Percentiles rank a stretch among this genome's conserved stretches.
phyloP scores from a whole-genome alignment of 129 eudicot genomes.

The Lonicera japonica region DNA sequence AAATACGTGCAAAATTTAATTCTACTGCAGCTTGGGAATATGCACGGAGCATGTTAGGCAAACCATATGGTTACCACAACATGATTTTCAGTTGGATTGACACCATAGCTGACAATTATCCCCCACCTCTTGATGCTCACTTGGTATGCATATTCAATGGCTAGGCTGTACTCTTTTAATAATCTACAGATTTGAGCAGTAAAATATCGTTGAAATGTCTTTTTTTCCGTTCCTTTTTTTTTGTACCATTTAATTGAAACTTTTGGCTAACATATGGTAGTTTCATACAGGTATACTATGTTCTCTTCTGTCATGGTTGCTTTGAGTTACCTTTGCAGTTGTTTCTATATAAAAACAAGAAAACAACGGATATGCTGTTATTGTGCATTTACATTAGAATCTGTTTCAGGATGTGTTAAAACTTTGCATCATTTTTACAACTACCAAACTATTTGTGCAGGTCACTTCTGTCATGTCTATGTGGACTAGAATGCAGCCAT shows the following conservation, averaged over 20 bases:
- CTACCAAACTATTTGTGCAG: constrained; percentile 32
- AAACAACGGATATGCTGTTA: not conserved
- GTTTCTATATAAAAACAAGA: not conserved
- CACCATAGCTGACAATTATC: constrained; percentile 89
- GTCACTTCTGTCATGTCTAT: constrained; percentile 99
- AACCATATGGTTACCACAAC: constrained; percentile 98
- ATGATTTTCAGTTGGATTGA: constrained; percentile 99
- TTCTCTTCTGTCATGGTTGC: no score
- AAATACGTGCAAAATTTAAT: constrained; percentile 72
- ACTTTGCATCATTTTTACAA: not conserved
- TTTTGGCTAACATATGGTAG: no score
- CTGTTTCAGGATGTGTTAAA: not conserved
- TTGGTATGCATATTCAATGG: constrained; percentile 45
- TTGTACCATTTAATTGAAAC: no score
- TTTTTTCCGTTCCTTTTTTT: no score
- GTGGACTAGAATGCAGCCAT: constrained; percentile 99
- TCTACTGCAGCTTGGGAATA: constrained; percentile 95
- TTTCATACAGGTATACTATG: no score
- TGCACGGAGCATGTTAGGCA: constrained; percentile 85
- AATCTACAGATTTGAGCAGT: no score
- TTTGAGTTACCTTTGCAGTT: not conserved
- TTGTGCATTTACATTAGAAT: not conserved
- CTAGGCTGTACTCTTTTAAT: not conserved
- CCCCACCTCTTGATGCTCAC: constrained; percentile 99
- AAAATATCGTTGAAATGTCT: no score